Percentiles rank a stretch among this genome's conserved stretches.
Conservation (phyloP, 805 yeast species). For the Wickerhamiella kurtzmanii region DNA sequence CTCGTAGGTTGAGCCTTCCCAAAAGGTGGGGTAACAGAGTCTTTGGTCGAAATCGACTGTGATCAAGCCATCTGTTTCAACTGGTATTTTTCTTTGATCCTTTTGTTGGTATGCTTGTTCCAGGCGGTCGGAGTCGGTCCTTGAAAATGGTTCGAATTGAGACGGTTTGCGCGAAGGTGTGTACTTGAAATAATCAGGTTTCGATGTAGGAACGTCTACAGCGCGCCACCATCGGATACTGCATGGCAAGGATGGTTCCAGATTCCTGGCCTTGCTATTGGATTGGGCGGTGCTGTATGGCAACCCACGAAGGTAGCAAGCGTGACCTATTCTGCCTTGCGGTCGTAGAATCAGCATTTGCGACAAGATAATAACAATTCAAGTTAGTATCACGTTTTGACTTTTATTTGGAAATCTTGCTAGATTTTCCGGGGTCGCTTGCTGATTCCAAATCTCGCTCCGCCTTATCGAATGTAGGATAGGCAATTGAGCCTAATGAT, state of each 20-base stretch:
- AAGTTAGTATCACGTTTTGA: no score
- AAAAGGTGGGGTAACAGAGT: conserved; percentile 55
- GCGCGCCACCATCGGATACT: conserved; percentile 59
- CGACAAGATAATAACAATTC: no score
- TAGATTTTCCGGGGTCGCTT: no score
- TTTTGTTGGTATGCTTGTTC: conserved; percentile 34
- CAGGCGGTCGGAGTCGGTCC: conserved; percentile 44
- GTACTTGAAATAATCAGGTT: conserved; percentile 51
- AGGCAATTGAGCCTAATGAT: no score
- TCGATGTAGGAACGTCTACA: conserved; percentile 56
- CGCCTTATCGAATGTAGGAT: no score
- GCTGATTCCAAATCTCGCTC: no score
- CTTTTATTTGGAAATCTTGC: no score
- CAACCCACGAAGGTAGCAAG: no score
- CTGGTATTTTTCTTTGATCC: conserved; percentile 32
- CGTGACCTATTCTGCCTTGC: no score
- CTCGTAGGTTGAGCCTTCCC: conserved; percentile 80
- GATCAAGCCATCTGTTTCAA: conserved; percentile 69
- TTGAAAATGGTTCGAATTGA: conserved; percentile 56
- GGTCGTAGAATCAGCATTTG: no score
- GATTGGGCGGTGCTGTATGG: background rate
- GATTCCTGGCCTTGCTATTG: background rate
- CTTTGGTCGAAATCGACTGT: conserved; percentile 49
- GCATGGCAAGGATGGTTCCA: conserved; percentile 1
- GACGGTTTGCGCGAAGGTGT: conserved; percentile 34